Conservation (phyloP, 805 yeast genomes). For the Spathaspora girioi region DNA sequence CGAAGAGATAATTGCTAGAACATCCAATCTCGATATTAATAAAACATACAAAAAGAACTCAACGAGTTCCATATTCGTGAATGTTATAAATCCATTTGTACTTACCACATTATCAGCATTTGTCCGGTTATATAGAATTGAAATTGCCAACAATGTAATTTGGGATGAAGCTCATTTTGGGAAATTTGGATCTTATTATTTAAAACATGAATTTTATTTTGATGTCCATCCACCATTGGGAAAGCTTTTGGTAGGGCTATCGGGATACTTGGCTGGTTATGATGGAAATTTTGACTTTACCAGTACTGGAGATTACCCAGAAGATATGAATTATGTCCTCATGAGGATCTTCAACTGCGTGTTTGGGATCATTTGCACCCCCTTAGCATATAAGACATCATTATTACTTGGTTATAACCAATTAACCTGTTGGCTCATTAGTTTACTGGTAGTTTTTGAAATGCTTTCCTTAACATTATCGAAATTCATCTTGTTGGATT, state of each 20-base stretch:
- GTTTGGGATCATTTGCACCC: constrained; percentile 81
- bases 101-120: constrained; percentile 33
- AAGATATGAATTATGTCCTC: constrained; percentile 68
- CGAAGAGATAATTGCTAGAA: constrained; percentile 19
- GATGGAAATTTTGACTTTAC: constrained; percentile 89
- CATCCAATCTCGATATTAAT: constrained; percentile 15
- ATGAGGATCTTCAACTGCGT: constrained; percentile 89
- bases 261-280: constrained; percentile 83
- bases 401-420: constrained; percentile 69
- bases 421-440: constrained; percentile 71
- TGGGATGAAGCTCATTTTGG: constrained; percentile 99
- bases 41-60: background rate
- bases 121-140: constrained; percentile 73
- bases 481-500: constrained; percentile 86
- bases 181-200: constrained; percentile 88
- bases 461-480: constrained; percentile 80
- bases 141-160: constrained; percentile 70
- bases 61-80: constrained; percentile 7
- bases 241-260: constrained; percentile 84
- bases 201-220: constrained; percentile 84
- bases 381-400: constrained; percentile 81
- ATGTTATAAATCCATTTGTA: constrained; percentile 24
- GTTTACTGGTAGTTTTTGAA: constrained; percentile 79
- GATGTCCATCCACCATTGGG: constrained; percentile 98
- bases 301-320: constrained; percentile 76